Base-by-base conservation (phyloP, 2,329 filamentous ascomycete genomes). In the Cladosporium phlei region DNA sequence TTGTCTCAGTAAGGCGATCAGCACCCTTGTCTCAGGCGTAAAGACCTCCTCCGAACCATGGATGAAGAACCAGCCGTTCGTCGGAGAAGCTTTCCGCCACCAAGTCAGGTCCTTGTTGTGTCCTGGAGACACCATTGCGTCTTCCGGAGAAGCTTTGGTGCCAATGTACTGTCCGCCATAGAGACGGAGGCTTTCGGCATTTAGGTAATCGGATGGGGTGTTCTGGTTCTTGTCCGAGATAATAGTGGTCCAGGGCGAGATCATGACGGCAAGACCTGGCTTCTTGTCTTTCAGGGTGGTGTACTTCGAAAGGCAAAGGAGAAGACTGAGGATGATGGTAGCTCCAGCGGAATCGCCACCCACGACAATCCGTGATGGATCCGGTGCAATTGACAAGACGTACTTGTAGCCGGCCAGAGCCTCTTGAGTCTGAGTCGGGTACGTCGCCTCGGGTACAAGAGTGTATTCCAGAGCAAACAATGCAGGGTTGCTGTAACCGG, bases 391-490 rank as follows among this genome's bases (percentile, higher is more conserved):
- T 5, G 76, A 75, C 2, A 88, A 69, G 6, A 86, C 77, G 57
- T 88, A 80, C 52, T 79, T 77, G 65, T 91, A 93, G 1, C 82
- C 87, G 38, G 77, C 73, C 4, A 86, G 64, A 0, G 80, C 78
- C 67, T 94, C 79, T 34, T 84, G 73, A 9, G 90, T 68, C 64
- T 93, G 88, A 2, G 74, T 80, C 2, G 88, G 88, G 58, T 86
- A 91, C 9, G 74, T 75, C 11, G 77, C 75, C 54, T 89, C 84
- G 1, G 86, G 86, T 0, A 89, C 86, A 1, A 94, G 73, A 0
- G 83, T 88, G 62, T 93, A 93, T 50, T 93, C 86, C 4, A 93
- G 71, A 1, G 84, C 80, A 59, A 93, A 88, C 3, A 93, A 76
- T 17, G 85, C 84, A 0, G 88, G 88, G 59, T 90, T 93, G 8